Evolutionary conservation across 352 stramenopile species (phyloP).

Genomic region (Phytopythium oedochilum): DNA sequence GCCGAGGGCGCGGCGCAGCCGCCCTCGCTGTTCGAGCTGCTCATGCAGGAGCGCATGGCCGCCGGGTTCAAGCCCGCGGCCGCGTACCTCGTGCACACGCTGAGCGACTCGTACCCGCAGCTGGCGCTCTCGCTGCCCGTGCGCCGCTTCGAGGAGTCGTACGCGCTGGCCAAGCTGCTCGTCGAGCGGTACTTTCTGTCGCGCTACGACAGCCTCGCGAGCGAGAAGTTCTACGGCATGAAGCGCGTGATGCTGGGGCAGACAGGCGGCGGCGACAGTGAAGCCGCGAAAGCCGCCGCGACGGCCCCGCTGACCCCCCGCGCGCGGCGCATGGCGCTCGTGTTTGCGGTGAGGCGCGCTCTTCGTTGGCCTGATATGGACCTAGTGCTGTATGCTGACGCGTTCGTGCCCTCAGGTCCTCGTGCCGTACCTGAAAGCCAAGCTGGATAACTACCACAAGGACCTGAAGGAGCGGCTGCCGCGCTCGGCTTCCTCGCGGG

Average conservation of each 20-base stretch:
- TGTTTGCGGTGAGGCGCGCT: slow-evolving; percentile 46
- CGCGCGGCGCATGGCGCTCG: slow-evolving; percentile 45
- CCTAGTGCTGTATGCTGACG: no score
- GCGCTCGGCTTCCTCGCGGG: slow-evolving; percentile 1
- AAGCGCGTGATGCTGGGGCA: slow-evolving; percentile 58
- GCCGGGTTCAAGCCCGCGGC: slow-evolving; percentile 65
- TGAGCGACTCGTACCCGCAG: slow-evolving; percentile 74
- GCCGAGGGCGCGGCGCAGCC: slow-evolving; percentile 5
- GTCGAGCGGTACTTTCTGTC: slow-evolving; percentile 73
- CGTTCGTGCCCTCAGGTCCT: slow-evolving; percentile 29
- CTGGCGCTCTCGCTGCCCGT: slow-evolving; percentile 47
- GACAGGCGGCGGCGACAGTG: not conserved
- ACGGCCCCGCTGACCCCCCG: slow-evolving; percentile 36
- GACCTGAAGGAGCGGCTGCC: slow-evolving; percentile 30
- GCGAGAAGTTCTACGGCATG: slow-evolving; percentile 85
- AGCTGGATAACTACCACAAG: slow-evolving; percentile 64
- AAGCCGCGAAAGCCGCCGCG: slow-evolving; percentile 3
- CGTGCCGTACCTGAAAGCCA: slow-evolving; percentile 76
- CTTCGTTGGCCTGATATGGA: not conserved
- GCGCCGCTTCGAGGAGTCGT: slow-evolving; percentile 74
- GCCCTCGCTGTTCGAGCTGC: slow-evolving; percentile 81
- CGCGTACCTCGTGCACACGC: slow-evolving; percentile 66
- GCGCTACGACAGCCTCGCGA: slow-evolving; percentile 71
- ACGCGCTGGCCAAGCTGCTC: slow-evolving; percentile 52
- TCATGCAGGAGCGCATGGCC: slow-evolving; percentile 87